Evolutionary conservation across 106 monocot genomes (phyloP), one percentile per base, ranked within the genome.

Genomic region (Acorus calamus): DNA sequence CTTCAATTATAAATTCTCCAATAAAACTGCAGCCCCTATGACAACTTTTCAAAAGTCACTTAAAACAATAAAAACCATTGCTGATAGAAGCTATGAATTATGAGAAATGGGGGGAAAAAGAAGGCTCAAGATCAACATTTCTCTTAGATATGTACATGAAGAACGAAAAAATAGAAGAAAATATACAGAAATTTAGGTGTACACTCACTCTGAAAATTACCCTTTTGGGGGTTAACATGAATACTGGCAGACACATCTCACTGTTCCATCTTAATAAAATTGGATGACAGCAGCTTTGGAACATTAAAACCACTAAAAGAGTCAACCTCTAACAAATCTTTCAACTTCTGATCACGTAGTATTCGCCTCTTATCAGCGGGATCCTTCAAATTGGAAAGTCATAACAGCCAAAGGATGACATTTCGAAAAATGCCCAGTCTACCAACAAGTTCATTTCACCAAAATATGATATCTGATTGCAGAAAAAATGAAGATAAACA

Each of bases 271-370:
- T 94, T 94, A 57, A 80, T 70, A 52, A 94, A 89, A 78, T 94
- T 89, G 77, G 86, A 70, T 7, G 75, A 12, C 14, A 94, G 82
- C 73, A 90, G 66, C 74, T 90, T 94, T 3, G 82, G n/a, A 67
- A 90, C 84, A 6, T 80, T 69, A 60, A 90, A 94, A 51, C 89
- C 89, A 49, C 46, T 73, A 66, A 94, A 94, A 2, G 82, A 80
- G 47, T 87, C 86, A 56, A 94, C 90, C 6, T 84, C 70, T 13
- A 94, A 78, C 43, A 94, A 74, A 48, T 84, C 80, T 62, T 79
- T 86, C 13, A 93, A 77, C 79, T 93, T 93, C 68, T 80, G 83
- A 44, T 93, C 93, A 41, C 89, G 89, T 59, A 89, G 56, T 52
- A 93, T 78, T 42, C 70, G 90, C 76, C 84, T 94, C 76, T 70